Base-by-base conservation (phyloP, 2,329 filamentous ascomycete genomes). In the Cryphonectria parasitica region DNA sequence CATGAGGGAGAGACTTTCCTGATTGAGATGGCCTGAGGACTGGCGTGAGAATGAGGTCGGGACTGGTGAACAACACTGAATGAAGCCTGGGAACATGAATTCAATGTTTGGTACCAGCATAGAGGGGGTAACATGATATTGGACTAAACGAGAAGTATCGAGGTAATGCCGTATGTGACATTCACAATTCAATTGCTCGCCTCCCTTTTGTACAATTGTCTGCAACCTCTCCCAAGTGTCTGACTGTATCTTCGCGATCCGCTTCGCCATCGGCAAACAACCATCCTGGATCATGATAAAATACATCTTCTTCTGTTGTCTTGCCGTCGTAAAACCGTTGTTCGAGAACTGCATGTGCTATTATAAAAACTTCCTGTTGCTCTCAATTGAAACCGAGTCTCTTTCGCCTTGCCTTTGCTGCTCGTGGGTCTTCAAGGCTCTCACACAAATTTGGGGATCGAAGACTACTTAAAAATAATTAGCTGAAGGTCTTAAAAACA, bases 1-100 rank as follows among this genome's bases (percentile, higher is more conserved):
- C 39, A 69, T 71, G 66, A 49, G 45, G 39, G 66, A 68, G 22
- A 66, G 70, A 28, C 68, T 70, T 67, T 31, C 34, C 25, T 72
- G n/a, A 45, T 11, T 11, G 41, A 64, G n/a, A 10, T 39, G 11
- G 36, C 13, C 25, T 8, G n/a, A 31, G 39, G 6, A 56, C 15
- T 31, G 13, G 25, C 25, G 11, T 28, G 15, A 56, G n/a, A 13
- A 28, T 56, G n/a, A 56, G 25, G 25, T 3, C 15, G 3, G n/a
- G n/a, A 58, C 15, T 34, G 25, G 5, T 31, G 54, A 34, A 8
- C 6, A 19, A 8, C 25, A 31, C 4, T 28, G 13, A 28, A 2
- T 28, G 25, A 28, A 17, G 13, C 11, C 11, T 0, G 22, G 45
- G 19, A 11, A 22, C 45, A 49, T 22, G 19, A 49, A 49, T n/a